phyloP scores from a whole-genome alignment of 148 eudicot species.

The Persicaria tinctoria region DNA sequence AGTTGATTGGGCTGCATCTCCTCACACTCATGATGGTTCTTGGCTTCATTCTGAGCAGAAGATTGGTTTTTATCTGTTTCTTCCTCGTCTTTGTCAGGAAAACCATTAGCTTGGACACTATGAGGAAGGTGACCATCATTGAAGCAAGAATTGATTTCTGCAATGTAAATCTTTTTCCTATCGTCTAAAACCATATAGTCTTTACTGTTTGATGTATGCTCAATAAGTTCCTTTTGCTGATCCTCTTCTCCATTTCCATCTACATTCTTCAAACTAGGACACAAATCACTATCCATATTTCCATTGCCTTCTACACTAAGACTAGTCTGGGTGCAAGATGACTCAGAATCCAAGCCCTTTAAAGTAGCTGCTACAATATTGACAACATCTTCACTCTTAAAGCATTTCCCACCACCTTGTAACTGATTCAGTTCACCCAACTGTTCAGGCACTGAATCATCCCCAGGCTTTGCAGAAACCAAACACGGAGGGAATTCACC shows the following conservation, averaged over 20 bases:
- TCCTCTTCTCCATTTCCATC: conserved; percentile 34
- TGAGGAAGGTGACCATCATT: conserved; percentile 20
- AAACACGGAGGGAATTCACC: conserved; percentile 31
- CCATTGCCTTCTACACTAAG: conserved; percentile 38
- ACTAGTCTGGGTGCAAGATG: conserved; percentile 47
- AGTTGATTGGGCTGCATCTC: conserved; percentile 27
- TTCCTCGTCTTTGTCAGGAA: conserved; percentile 24
- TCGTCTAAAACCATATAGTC: conserved; percentile 28
- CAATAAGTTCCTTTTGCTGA: conserved; percentile 28
- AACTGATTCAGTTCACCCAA: conserved; percentile 30
- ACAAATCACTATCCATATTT: conserved; percentile 32
- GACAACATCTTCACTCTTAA: conserved; percentile 27
- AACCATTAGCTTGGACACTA: conserved; percentile 32
- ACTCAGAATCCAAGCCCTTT: conserved; percentile 61
- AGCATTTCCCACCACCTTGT: conserved; percentile 27
- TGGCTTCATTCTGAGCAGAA: conserved; percentile 30
- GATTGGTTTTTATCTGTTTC: conserved; percentile 23
- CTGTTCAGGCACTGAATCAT: conserved; percentile 27
- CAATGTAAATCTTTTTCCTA: conserved; percentile 19
- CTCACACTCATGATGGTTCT: conserved; percentile 18
- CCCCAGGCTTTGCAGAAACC: conserved; percentile 25
- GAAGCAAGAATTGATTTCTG: conserved; percentile 24
- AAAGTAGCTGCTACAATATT: conserved; percentile 19
- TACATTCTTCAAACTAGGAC: conserved; percentile 29
- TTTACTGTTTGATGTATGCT: conserved; percentile 22